Base-by-base conservation (phyloP, 164 flowering plant species). In the Umbilicus rupestris region DNA sequence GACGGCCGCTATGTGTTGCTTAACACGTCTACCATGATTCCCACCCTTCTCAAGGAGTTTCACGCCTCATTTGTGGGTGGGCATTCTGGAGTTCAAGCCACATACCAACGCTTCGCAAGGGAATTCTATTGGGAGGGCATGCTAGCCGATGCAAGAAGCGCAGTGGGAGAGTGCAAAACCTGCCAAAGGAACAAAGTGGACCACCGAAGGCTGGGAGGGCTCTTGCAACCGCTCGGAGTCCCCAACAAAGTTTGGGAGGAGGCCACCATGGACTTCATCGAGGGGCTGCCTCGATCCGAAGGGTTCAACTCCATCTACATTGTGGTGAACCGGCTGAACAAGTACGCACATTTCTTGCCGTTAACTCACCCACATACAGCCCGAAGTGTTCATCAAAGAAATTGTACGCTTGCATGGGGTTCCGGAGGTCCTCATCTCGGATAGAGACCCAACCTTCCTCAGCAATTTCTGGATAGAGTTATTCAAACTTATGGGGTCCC, bases 371-470 rank as follows among this genome's bases (percentile, higher is more conserved):
- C 62, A 5, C 26, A 58, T 11, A 28, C 62, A 10, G 65, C 44
- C n/a, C 0, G 26, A 1, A 9, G 31, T 7, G 17, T 62, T n/a
- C n/a, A n/a, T n/a, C n/a, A n/a, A n/a, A n/a, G n/a, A n/a, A n/a
- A n/a, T n/a, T n/a, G n/a, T n/a, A n/a, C n/a, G n/a, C n/a, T n/a
- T n/a, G n/a, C n/a, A n/a, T n/a, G n/a, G n/a, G n/a, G n/a, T n/a
- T 1, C n/a, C 65, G 2, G 26, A 62, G n/a, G n/a, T 39, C 7
- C 58, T 57, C 9, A 39, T 67, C 1, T 28, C 29, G 35, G 73
- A 71, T 49, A 60, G 69, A n/a, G 73, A 71, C 24, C 22, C 31
- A 3, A 17, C 17, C 5, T 71, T 71, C 39, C 26, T 33, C 1
- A 59, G 70, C 28, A 11, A 24, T 14, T 66, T 71, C 20, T 71